Base-by-base conservation (phyloP, 148 eudicot species). In the Chenopodium suecicum region DNA sequence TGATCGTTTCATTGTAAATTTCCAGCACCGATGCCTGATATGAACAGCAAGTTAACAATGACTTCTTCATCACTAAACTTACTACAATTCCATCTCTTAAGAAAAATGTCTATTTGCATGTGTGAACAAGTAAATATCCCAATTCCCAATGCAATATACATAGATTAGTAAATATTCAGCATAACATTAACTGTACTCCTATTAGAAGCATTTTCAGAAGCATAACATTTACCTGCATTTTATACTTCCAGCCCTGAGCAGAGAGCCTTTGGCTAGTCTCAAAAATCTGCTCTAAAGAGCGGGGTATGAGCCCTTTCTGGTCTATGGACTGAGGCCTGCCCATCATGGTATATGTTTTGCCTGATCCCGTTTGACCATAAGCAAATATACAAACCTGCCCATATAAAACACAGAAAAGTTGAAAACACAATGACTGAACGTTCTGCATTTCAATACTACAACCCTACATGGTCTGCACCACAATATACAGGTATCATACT, bases 261-360 rank as follows among this genome's bases (percentile, higher is more conserved):
- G 82, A 81, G 73, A 93, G 92, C 74, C 85, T 82, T 71, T 93
- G 94, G 71, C 97, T 89, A 76, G 94, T 82, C 79, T 93, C 85
- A 81, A 93, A 93, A 72, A 93, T 86, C 58, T 93, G 97, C 79
- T 93, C 94, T 58, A 93, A 54, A 1, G 97, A 93, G 5, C 97
- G 94, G n/a, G 97, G 97, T 82, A 93, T 93, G 19, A 93, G 82
- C 13, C 97, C 97, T 86, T 92, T 92, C 77, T 91, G 89, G 62
- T 88, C 88, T 27, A 75, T 62, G 74, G 87, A 83, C 76, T 91
- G 92, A 4, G 97, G 97, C 67, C 87, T 80, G 22, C 97, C 97
- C 97, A 93, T 93, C 97, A 93, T 91, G 56, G 94, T 93, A 79
- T 90, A 90, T 0, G 94, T 93, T 79, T 93, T 93, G 16, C 97